A percentile compares a stretch with the other conserved stretches of the same genome.
These are phyloP conservation scores for Fraxinus cuspidata DNA, from an alignment of 257 asterid species.

Conservation along the genomic window DNA sequence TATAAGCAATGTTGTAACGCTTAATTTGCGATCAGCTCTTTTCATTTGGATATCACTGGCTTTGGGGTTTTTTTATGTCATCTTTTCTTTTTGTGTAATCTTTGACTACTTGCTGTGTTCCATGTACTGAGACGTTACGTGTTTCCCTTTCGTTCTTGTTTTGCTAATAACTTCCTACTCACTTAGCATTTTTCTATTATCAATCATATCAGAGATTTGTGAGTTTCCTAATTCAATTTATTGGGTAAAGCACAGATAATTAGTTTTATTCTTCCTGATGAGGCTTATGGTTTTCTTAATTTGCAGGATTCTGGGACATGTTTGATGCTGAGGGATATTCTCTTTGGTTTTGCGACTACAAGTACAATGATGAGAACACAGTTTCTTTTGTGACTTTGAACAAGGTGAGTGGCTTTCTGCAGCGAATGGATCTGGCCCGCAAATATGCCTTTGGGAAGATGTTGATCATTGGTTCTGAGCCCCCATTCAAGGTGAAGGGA, in stretches of 20 bases:
- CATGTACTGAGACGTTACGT: too few species aligned
- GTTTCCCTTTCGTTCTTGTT: too few species aligned
- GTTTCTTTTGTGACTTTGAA: constrained; percentile 88
- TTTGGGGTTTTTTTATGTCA: too few species aligned
- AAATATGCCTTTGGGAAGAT: constrained; percentile 95
- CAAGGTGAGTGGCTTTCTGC: constrained; percentile 92
- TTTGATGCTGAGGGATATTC: constrained; percentile 96
- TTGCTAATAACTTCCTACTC: not conserved
- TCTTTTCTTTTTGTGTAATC: not conserved
- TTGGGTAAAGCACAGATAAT: not conserved
- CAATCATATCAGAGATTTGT: not conserved
- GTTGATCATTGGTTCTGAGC: constrained; percentile 73
- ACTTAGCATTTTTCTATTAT: not conserved
- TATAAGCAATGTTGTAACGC: not conserved
- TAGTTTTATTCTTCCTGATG: not conserved
- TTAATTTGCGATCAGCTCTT: too few species aligned
- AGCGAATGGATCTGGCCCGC: constrained; percentile 94
- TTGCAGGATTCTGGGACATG: constrained; percentile 97
- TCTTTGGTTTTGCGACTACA: constrained; percentile 95
- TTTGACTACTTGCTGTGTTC: not conserved
- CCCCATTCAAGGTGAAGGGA: constrained; percentile 91
- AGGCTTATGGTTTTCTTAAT: not conserved
- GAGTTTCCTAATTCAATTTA: not conserved
- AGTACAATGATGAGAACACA: constrained; percentile 84
- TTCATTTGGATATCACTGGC: not conserved